Conservation (phyloP, 805 yeast genomes). For the Lipomyces starkeyi region DNA sequence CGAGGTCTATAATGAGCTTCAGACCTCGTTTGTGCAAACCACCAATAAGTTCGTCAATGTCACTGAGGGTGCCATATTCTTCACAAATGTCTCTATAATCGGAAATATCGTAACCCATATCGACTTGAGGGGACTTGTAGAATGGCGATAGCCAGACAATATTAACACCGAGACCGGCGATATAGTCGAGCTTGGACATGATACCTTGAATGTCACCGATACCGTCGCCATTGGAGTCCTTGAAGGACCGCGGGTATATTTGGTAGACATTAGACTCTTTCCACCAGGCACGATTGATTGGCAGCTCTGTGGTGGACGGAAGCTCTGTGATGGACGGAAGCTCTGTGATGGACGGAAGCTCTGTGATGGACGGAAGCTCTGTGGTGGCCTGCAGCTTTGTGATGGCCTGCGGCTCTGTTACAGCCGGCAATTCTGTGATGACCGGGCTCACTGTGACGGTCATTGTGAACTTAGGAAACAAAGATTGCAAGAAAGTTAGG, state of each 20-base stretch:
- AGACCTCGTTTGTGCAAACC: conserved; percentile 58
- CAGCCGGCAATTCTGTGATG: no score
- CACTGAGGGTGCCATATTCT: conserved; percentile 59
- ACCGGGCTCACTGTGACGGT: no score
- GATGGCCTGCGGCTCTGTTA: no score
- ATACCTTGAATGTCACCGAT: conserved; percentile 63
- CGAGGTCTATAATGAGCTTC: conserved; percentile 61
- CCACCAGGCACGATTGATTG: conserved; percentile 50
- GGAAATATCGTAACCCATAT: conserved; percentile 67
- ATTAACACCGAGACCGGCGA: conserved; percentile 57
- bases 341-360: neutral
- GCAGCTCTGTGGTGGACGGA: no score
- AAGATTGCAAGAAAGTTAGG: no score
- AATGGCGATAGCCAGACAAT: conserved; percentile 65
- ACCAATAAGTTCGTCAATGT: conserved; percentile 56
- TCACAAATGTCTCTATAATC: conserved; percentile 60
- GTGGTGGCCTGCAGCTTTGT: no score
- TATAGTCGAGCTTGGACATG: conserved; percentile 57
- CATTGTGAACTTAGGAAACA: no score
- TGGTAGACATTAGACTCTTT: conserved; percentile 60
- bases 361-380: neutral
- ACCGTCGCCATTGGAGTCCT: conserved; percentile 65
- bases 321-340: neutral
- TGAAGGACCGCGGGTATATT: conserved; percentile 66
- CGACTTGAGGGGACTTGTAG: conserved; percentile 64